These are phyloP conservation scores for Candida sp. DNA, from an alignment of 1,139 yeast species.

Conservation along the genomic window DNA sequence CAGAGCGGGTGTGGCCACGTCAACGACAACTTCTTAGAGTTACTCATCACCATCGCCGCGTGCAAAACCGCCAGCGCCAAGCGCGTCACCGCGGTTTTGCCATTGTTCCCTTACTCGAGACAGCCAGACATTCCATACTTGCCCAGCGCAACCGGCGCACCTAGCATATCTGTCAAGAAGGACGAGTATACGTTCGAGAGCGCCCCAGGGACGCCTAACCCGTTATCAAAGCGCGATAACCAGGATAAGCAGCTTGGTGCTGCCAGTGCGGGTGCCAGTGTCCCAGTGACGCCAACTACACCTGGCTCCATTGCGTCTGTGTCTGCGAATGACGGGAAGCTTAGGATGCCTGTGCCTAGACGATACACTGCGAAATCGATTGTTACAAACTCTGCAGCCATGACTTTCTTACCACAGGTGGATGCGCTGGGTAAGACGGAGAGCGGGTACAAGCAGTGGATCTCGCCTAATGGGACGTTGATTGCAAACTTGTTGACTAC, in stretches of 20 bases:
- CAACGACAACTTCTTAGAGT: conserved; percentile 89
- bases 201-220: conserved; percentile 65
- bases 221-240: conserved; percentile 28
- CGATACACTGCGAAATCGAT: conserved; percentile 29
- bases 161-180: conserved; percentile 43
- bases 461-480: conserved; percentile 93
- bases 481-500: conserved; percentile 88
- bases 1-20: conserved; percentile 89
- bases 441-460: conserved; percentile 91
- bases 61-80: conserved; percentile 96
- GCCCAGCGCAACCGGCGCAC: conserved; percentile 61
- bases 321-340: conserved; percentile 8
- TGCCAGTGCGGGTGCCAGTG: too few relatives aligned
- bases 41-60: conserved; percentile 88
- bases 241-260: not conserved
- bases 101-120: conserved; percentile 93
- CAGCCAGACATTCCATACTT: conserved; percentile 97
- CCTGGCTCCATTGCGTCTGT: not conserved
- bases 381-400: conserved; percentile 33
- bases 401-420: conserved; percentile 31
- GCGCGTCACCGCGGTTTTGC: conserved; percentile 93
- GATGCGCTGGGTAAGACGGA: conserved; percentile 46
- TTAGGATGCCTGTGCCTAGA: conserved; percentile 12
- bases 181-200: conserved; percentile 61
- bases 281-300: not conserved